These are phyloP conservation scores for Solanum phureja DNA, from an alignment of 257 asterid species.

Conservation along the genomic window DNA sequence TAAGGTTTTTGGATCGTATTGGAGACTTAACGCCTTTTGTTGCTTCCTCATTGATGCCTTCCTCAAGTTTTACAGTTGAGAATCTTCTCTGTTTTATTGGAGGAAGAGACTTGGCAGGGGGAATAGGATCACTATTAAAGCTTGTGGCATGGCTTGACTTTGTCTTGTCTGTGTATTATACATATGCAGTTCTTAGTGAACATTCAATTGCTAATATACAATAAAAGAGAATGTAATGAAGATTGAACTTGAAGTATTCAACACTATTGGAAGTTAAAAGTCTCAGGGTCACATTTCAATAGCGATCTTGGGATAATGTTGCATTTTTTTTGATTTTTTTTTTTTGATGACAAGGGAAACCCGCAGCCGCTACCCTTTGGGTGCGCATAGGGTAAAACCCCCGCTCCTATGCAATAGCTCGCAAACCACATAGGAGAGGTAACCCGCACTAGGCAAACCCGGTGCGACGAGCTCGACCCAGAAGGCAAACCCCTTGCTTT, in stretches of 20 bases:
- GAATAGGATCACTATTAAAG: slow-evolving; percentile 13
- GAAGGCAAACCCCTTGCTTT: too few species aligned
- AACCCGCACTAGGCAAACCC: too few species aligned
- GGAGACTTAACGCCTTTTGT: slow-evolving; percentile 34
- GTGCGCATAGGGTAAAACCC: too few species aligned
- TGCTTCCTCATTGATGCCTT: slow-evolving; percentile 26
- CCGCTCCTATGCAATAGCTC: too few species aligned
- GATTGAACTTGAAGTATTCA: background rate
- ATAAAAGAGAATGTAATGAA: background rate
- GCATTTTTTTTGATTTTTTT: background rate
- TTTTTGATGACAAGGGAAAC: too few species aligned
- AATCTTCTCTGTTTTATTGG: slow-evolving; percentile 31
- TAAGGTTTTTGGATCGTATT: slow-evolving; percentile 35
- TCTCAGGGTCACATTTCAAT: background rate
- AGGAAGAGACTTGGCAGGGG: slow-evolving; percentile 26
- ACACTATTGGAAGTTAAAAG: background rate
- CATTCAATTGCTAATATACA: background rate
- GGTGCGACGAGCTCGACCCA: too few species aligned
- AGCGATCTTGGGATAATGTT: background rate
- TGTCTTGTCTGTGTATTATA: slow-evolving; percentile 32
- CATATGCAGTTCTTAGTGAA: background rate
- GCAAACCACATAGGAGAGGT: too few species aligned
- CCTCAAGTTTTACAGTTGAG: slow-evolving; percentile 18
- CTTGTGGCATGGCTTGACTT: slow-evolving; percentile 26
- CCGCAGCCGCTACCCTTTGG: too few species aligned